Evolutionary conservation across 139 green algal genomes (phyloP), one percentile per base, ranked within the genome.

Genomic region (Nannochloris sp.): DNA sequence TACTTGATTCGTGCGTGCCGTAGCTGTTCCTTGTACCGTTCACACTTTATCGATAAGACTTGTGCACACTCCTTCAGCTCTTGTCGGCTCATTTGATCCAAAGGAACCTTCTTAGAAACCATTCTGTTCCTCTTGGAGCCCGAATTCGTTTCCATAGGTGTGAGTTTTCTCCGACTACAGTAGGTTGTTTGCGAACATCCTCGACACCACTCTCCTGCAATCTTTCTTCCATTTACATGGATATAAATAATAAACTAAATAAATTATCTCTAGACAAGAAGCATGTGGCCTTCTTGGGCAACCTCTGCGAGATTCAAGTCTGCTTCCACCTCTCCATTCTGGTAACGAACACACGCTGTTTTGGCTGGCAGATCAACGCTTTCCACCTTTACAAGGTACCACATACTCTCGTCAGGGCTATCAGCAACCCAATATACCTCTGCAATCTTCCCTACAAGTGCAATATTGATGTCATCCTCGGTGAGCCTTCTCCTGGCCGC

Each of bases 301-400:
- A 88, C 82, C 25, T 86, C 80, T 50, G 76, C 51, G 28, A 88
- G 65, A 13, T 78, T 49, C 28, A 88, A 66, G 49, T 65, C 63
- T 12, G 45, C 30, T 48, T 88, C 82, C 4, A 68, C 77, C 61
- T 86, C 80, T 1, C 82, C 82, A 11, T 76, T 84, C 4, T 57
- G 67, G 58, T 88, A 88, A n/a, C 77, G 63, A 45, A 87, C 82
- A 25, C 55, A n/a, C 3, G 80, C 80, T 50, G 62, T 70, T 11
- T 65, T 56, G 3, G 56, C 49, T 8, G 23, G 9, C 40, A 77
- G 23, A 50, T 81, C 67, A 31, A 85, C 68, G 8, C 51, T 31
- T 36, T 55, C 68, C n/a, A 92, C 87, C 62, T 87, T 80, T 11
- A 93, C 86, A 3, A 93, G 68, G 71, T 93, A 95, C 88, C 88